Percentiles rank a stretch among this genome's conserved stretches.
Conservation (phyloP, 2,329 filamentous ascomycete species). For the Fusarium solani-melongenae region DNA sequence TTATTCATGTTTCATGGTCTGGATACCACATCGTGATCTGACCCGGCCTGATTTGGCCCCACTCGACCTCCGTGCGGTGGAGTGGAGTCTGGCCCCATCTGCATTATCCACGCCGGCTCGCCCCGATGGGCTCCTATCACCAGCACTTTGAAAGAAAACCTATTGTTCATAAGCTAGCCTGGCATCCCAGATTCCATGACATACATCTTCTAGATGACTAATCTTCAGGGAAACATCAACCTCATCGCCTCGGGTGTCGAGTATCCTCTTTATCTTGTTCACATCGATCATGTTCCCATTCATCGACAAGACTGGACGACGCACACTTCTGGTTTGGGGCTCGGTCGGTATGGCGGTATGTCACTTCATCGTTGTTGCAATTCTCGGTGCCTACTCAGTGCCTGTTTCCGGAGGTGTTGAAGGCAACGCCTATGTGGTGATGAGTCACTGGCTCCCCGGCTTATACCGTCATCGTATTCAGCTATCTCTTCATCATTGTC, state of each 20-base stretch:
- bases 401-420: slow-evolving; percentile 54
- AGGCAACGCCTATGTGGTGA: slow-evolving; percentile 50
- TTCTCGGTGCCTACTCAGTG: slow-evolving; percentile 57
- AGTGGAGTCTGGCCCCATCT: background rate
- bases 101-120: background rate
- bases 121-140: background rate
- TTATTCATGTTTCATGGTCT: background rate
- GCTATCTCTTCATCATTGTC: slow-evolving; percentile 62
- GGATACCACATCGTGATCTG: background rate
- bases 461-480: slow-evolving; percentile 71
- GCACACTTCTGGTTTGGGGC: slow-evolving; percentile 71
- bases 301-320: slow-evolving; percentile 67
- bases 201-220: slow-evolving; percentile 45
- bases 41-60: background rate
- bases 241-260: slow-evolving; percentile 62
- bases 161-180: background rate
- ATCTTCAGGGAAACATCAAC: slow-evolving; percentile 53
- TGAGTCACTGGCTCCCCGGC: slow-evolving; percentile 55
- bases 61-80: background rate
- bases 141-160: background rate
- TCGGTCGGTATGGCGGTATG: slow-evolving; percentile 71
- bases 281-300: slow-evolving; percentile 60
- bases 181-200: slow-evolving; percentile 58
- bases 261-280: slow-evolving; percentile 61
- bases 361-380: slow-evolving; percentile 60